Evolutionary conservation across 1,284 basidiomycete genomes (phyloP).

Genomic region (Rhizopogon parksii): DNA sequence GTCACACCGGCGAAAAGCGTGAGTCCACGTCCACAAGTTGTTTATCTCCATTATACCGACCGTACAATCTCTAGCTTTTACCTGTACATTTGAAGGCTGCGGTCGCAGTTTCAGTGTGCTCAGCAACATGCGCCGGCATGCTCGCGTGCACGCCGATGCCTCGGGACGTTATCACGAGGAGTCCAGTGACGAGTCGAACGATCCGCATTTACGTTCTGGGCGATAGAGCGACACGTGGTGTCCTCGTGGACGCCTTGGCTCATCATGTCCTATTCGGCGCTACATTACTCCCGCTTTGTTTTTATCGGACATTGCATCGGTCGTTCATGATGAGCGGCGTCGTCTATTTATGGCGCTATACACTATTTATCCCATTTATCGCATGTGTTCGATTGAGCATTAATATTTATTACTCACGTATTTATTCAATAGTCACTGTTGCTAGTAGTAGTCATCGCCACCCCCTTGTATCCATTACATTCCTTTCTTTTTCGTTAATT

Average conservation of each 20-base stretch:
- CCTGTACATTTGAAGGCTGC: conserved; percentile 68
- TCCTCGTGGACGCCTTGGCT: conserved; percentile 2
- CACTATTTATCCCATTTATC: background rate
- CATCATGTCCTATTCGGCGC: background rate
- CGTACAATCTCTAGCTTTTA: conserved; percentile 47
- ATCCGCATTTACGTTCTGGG: conserved; percentile 25
- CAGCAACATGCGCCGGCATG: conserved; percentile 82
- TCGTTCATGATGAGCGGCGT: background rate
- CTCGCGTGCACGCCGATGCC: conserved; percentile 57
- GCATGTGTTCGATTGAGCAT: background rate
- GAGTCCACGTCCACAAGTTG: conserved; percentile 27
- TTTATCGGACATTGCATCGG: conserved; percentile 1
- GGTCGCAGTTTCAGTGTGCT: conserved; percentile 78
- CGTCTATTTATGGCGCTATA: background rate
- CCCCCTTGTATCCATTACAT: background rate
- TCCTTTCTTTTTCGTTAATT: background rate
- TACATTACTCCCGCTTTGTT: background rate
- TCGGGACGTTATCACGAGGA: conserved; percentile 32
- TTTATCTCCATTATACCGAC: conserved; percentile 5
- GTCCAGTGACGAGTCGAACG: conserved; percentile 40
- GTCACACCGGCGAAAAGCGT: conserved; percentile 83
- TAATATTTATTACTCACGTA: background rate
- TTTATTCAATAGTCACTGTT: conserved; percentile 1
- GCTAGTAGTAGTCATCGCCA: background rate
- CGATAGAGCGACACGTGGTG: conserved; percentile 4